These are phyloP conservation scores for Spathaspora passalidarum DNA, from an alignment of 805 yeast genomes.

Conservation along the genomic window DNA sequence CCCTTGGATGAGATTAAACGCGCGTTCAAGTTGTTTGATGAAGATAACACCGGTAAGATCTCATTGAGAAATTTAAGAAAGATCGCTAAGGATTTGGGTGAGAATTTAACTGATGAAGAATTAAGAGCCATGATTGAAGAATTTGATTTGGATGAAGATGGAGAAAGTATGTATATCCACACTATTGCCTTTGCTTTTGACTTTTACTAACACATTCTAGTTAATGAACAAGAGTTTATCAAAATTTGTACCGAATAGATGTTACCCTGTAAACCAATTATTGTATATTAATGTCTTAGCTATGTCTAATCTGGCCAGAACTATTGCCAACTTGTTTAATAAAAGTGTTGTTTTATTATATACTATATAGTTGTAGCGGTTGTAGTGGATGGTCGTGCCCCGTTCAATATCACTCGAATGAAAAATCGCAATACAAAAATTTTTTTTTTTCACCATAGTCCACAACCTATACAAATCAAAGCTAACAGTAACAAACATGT, in stretches of 20 bases:
- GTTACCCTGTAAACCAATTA: neutral
- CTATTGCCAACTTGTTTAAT: too few species aligned
- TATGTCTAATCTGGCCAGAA: too few species aligned
- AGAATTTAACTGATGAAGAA: slow-evolving; percentile 88
- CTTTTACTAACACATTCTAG: slow-evolving; percentile 32
- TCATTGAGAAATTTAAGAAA: slow-evolving; percentile 77
- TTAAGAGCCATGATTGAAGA: slow-evolving; percentile 96
- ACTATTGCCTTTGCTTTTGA: neutral
- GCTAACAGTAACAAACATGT: slow-evolving; percentile 7
- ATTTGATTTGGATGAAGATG: slow-evolving; percentile 94
- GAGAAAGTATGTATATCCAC: slow-evolving; percentile 57
- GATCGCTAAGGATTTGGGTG: slow-evolving; percentile 91
- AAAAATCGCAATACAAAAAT: neutral
- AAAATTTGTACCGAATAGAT: slow-evolving; percentile 73
- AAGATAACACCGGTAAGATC: slow-evolving; percentile 83
- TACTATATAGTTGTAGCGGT: neutral
- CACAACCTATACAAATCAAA: slow-evolving; percentile 28
- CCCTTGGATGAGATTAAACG: slow-evolving; percentile 89
- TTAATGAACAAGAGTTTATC: slow-evolving; percentile 86
- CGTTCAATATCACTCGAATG: neutral
- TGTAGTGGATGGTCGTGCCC: neutral
- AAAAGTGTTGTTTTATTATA: too few species aligned
- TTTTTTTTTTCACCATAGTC: neutral
- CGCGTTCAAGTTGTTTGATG: slow-evolving; percentile 88
- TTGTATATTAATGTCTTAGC: too few species aligned